A percentile compares a stretch with the other conserved stretches of the same genome.
phyloP scores from a whole-genome alignment of 2,329 filamentous ascomycete genomes.

The Colletotrichum sansevieriae region DNA sequence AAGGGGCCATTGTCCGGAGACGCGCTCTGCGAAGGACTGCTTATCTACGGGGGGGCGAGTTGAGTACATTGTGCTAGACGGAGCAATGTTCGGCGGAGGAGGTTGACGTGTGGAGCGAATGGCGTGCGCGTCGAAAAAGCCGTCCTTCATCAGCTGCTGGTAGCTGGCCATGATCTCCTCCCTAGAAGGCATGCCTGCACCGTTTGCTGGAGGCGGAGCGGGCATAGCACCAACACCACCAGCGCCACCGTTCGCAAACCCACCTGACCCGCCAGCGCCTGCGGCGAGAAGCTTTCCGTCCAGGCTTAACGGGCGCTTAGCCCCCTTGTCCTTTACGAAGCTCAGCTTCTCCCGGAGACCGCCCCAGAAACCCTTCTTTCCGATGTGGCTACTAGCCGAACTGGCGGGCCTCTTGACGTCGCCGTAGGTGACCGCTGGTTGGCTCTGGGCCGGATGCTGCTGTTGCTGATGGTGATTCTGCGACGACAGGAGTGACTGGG shows the following conservation, averaged over 20 bases:
- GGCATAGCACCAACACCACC: constrained; percentile 4
- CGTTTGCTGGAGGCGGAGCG: constrained; percentile 26
- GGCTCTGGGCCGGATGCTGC: constrained; percentile 27
- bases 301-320: constrained; percentile 43
- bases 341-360: constrained; percentile 47
- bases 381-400: constrained; percentile 37
- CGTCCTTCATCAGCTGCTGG: constrained; percentile 67
- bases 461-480: constrained; percentile 35
- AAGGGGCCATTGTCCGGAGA: constrained; percentile 44
- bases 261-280: constrained; percentile 28
- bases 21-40: constrained; percentile 39
- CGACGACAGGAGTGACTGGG: constrained; percentile 25
- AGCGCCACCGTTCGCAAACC: constrained; percentile 9
- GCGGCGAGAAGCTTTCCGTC: constrained; percentile 40
- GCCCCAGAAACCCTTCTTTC: constrained; percentile 49
- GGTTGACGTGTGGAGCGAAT: constrained; percentile 69
- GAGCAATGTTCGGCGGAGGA: constrained; percentile 43
- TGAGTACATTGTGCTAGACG: constrained; percentile 35
- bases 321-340: constrained; percentile 43
- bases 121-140: constrained; percentile 70
- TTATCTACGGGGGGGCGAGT: constrained; percentile 35
- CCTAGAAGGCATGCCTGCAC: constrained; percentile 51
- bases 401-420: constrained; percentile 39
- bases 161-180: constrained; percentile 70
- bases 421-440: constrained; percentile 36